A percentile compares a stretch with the other conserved stretches of the same genome.
Conservation (phyloP, 1,284 basidiomycete species). For the Cryptococcus floricola region DNA sequence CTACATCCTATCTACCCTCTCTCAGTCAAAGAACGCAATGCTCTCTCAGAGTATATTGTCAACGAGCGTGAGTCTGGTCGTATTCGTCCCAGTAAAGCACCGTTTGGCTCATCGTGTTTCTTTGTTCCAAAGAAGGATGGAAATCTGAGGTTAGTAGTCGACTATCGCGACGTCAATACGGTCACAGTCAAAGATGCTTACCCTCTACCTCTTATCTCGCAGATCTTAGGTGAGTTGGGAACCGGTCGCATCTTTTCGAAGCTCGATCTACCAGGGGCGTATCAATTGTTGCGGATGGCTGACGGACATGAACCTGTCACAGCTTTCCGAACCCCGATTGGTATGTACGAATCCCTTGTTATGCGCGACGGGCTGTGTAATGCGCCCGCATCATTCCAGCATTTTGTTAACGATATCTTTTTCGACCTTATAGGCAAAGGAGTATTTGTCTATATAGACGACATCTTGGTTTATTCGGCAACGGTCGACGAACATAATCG, state of each 20-base stretch:
- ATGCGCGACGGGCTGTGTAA: conserved; percentile 18
- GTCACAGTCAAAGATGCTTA: conserved; percentile 14
- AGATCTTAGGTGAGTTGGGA: conserved; percentile 1
- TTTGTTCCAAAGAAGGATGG: conserved; percentile 15
- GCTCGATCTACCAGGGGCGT: too few relatives aligned
- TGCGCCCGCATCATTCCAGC: conserved; percentile 15
- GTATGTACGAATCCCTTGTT: conserved; percentile 19
- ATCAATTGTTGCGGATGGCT: too few relatives aligned
- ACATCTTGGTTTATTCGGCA: conserved; percentile 31
- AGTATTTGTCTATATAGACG: conserved; percentile 42
- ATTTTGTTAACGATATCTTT: conserved; percentile 24
- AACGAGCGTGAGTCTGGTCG: conserved; percentile 8
- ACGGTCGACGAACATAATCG: conserved; percentile 45
- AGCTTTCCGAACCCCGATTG: conserved; percentile 18
- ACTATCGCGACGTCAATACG: conserved; percentile 16
- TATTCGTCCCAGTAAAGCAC: conserved; percentile 8
- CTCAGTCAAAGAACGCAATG: neutral
- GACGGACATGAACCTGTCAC: conserved; percentile 13
- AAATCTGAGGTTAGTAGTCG: conserved; percentile 12
- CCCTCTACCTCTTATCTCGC: conserved; percentile 14
- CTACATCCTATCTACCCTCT: conserved; percentile 9
- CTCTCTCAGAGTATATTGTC: conserved; percentile 4
- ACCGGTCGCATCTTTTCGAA: too few relatives aligned
- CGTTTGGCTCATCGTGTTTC: conserved; percentile 18
- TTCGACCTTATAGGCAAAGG: conserved; percentile 1